Conservation (phyloP, 768 basidiomycete species). For the Auriscalpium microsporum region DNA sequence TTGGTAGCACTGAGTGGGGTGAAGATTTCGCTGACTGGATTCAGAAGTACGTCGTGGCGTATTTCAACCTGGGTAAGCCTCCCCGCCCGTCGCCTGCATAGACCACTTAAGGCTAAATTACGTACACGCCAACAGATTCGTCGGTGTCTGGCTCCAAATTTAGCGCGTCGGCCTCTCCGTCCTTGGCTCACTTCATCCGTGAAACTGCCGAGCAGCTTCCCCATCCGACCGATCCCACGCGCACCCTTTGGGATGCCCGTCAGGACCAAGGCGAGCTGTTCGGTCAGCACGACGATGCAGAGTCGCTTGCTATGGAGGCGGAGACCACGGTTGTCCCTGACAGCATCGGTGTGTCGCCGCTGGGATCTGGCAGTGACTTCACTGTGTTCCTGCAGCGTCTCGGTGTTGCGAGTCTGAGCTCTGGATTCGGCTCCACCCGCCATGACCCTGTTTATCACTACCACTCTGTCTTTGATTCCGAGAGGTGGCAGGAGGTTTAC, state of each 20-base stretch:
- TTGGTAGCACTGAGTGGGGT: conserved; percentile 89
- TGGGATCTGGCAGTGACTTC: conserved; percentile 88
- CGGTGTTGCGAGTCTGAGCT: conserved; percentile 36
- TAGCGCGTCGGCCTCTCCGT: conserved; percentile 59
- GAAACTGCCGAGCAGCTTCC: conserved; percentile 60
- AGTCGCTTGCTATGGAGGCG: conserved; percentile 34
- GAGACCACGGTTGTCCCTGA: conserved; percentile 24
- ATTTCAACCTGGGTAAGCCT: conserved; percentile 63
- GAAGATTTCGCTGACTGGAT: conserved; percentile 88
- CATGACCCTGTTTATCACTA: conserved; percentile 53
- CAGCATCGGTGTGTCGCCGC: conserved; percentile 39
- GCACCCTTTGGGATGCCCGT: conserved; percentile 74
- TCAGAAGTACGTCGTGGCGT: conserved; percentile 70
- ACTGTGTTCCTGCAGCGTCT: conserved; percentile 85
- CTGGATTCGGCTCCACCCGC: conserved; percentile 26
- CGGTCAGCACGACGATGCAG: conserved; percentile 34
- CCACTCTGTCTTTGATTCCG: conserved; percentile 50
- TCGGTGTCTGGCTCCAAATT: conserved; percentile 58
- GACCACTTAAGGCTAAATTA: conserved; percentile 1
- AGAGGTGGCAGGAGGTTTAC: conserved; percentile 51
- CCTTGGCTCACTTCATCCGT: conserved; percentile 69
- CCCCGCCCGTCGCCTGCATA: background rate
- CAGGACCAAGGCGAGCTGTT: conserved; percentile 48
- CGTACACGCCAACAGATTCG: conserved; percentile 34
- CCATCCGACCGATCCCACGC: conserved; percentile 57